Evolutionary conservation across 1,139 yeast species (phyloP).

Genomic region (Petasospora fabianii): DNA sequence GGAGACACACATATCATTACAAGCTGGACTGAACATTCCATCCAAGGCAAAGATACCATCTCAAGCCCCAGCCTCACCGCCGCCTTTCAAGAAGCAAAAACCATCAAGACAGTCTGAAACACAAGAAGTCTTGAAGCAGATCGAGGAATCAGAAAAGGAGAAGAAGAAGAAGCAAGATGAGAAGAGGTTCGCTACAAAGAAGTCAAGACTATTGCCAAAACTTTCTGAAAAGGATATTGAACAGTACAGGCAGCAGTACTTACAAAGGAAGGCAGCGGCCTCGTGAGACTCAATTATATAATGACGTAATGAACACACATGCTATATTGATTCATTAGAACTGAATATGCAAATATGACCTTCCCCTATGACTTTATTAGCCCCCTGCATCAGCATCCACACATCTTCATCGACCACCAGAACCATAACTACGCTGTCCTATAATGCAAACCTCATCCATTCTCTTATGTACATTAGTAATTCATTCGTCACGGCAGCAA

Average conservation of each 20-base stretch:
- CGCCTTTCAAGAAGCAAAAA: slow-evolving; percentile 2
- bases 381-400: too few species aligned
- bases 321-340: too few species aligned
- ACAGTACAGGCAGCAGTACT: slow-evolving; percentile 8
- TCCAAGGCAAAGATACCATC: not conserved
- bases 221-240: slow-evolving; percentile 13
- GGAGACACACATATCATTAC: too few species aligned
- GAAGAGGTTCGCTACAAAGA: not conserved
- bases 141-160: slow-evolving; percentile 1
- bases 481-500: too few species aligned
- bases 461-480: too few species aligned
- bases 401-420: too few species aligned
- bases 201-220: slow-evolving; percentile 19
- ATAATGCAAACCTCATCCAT: too few species aligned
- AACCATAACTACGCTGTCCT: too few species aligned
- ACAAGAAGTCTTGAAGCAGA: slow-evolving; percentile 1
- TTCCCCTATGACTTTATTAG: too few species aligned
- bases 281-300: not conserved
- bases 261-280: slow-evolving; percentile 2
- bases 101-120: slow-evolving; percentile 7
- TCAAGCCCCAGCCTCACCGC: not conserved
- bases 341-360: too few species aligned
- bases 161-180: not conserved
- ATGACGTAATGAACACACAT: too few species aligned
- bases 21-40: slow-evolving; percentile 4